These are phyloP conservation scores for Heritiera fomes DNA, from an alignment of 345 rosid genomes.

Conservation along the genomic window DNA sequence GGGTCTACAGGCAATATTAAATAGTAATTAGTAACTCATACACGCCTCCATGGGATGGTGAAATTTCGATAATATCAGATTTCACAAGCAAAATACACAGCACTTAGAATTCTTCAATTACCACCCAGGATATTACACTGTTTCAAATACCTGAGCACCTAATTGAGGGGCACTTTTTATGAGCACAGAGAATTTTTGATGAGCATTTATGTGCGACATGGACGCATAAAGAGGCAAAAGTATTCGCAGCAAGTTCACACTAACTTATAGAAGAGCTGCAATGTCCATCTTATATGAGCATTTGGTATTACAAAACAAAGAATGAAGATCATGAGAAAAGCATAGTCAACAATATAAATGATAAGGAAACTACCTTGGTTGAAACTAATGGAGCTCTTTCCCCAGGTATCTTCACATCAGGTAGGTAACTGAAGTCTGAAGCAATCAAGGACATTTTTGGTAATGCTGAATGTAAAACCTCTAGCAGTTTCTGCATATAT, in stretches of 20 bases:
- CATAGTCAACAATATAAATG: background rate
- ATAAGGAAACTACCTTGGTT: conserved; percentile 38
- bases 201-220: background rate
- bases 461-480: conserved; percentile 73
- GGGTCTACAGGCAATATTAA: background rate
- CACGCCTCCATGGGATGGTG: background rate
- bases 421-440: conserved; percentile 93
- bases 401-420: conserved; percentile 88
- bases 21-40: background rate
- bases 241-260: background rate
- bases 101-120: background rate
- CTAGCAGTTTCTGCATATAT: conserved; percentile 68
- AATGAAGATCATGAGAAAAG: background rate
- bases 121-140: conserved; percentile 14
- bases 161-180: too few species aligned
- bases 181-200: background rate
- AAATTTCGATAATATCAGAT: background rate
- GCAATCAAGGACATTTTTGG: conserved; percentile 97
- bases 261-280: background rate
- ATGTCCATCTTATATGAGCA: conserved; percentile 1
- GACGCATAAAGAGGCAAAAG: background rate
- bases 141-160: conserved; percentile 7
- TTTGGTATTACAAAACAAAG: background rate
- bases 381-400: conserved; percentile 97
- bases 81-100: background rate